Base-by-base conservation (phyloP, 106 monocot genomes). In the Dioscorea alata region DNA sequence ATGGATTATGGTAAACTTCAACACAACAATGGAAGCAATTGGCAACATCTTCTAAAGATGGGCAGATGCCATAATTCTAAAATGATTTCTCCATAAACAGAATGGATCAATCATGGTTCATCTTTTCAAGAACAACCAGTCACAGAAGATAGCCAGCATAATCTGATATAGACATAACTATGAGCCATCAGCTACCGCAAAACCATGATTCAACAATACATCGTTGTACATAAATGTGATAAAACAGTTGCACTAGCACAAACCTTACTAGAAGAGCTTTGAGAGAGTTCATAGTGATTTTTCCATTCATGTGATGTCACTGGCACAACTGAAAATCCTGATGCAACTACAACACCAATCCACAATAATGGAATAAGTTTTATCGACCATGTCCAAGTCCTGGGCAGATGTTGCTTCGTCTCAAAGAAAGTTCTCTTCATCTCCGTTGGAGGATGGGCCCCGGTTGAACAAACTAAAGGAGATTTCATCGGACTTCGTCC, bases 261-360 rank as follows among this genome's bases (percentile, higher is more conserved):
- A 61, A 99, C 99, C 93, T 99, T 99, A 56, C 54, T 54, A 42
- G 70, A 79, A 16, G 76, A 61, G 25, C 59, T 79, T 18, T 90
- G 72, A 66, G 25, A 83, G 21, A 99, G 85, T 62, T 81, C 79
- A 80, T 90, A 99, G 2, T 85, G 85, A 70, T 90, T 83, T 70
- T 99, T 99, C 99, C 99, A 99, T 63, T 76, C 22, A 14, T 77
- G 83, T 78, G 93, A 90, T 65, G 87, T 24, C 32, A 99, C 76
- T 22, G 99, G 99, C 23, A 87, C 76, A 78, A 99, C 99, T 58
- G 87, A 85, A 73, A 90, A 99, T 50, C 99, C 99, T 54, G 99
- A 90, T 69, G 93, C 87, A 59, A 99, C 99, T 61, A 99, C 73
- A 79, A 99, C 73, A 18, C 93, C 99, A 67, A 88, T 81, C 99